These are phyloP conservation scores for Closterium sp. DNA, from an alignment of 139 green algal species.

Conservation along the genomic window DNA sequence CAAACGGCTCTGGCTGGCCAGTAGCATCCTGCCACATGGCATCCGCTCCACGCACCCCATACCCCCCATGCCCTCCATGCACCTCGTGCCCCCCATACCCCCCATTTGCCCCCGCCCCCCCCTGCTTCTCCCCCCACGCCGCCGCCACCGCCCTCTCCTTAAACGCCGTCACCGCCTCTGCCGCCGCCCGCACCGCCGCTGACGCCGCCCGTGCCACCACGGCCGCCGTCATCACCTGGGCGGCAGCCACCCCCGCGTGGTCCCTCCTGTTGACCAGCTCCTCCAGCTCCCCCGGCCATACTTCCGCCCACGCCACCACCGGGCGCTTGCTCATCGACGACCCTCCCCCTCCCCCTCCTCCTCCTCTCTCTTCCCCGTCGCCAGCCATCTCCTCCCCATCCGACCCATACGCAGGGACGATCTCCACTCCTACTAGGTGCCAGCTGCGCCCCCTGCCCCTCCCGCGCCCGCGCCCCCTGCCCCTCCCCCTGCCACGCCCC, in stretches of 20 bases:
- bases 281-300: neutral
- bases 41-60: neutral
- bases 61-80: neutral
- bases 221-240: neutral
- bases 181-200: neutral
- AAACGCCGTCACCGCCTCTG: neutral
- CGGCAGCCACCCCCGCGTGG: neutral
- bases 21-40: neutral
- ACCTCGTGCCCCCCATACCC: neutral
- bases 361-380: neutral
- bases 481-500: neutral
- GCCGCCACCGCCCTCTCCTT: neutral
- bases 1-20: neutral
- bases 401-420: neutral
- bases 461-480: neutral
- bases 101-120: neutral
- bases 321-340: neutral
- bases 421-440: neutral
- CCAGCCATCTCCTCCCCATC: neutral
- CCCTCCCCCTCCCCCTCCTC: neutral
- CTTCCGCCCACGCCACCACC: neutral
- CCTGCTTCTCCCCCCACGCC: neutral
- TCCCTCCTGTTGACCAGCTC: neutral
- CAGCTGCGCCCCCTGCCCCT: conserved; percentile 1
- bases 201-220: neutral